Percentiles rank a stretch among this genome's conserved stretches.
phyloP scores from a whole-genome alignment of 2,329 filamentous ascomycete genomes.

The Claviceps cyperi region DNA sequence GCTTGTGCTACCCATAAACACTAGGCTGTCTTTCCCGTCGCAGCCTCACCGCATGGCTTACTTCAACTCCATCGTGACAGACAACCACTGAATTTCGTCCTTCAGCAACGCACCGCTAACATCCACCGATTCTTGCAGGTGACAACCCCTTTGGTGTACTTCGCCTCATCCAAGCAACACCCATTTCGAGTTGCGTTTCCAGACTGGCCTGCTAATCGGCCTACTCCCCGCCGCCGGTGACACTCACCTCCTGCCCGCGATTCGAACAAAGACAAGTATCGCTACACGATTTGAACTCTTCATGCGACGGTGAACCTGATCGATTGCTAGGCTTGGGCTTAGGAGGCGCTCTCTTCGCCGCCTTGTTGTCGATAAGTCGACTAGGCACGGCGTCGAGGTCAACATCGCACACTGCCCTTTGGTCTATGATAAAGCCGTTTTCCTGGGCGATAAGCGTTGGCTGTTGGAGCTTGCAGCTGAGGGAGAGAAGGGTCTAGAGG shows the following conservation, averaged over 20 bases:
- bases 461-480: slow-evolving; percentile 11
- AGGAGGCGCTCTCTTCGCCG: slow-evolving; percentile 19
- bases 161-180: background rate
- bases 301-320: slow-evolving; percentile 20
- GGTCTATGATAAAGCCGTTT: slow-evolving; percentile 16
- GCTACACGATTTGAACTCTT: background rate
- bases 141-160: background rate
- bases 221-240: background rate
- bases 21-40: background rate
- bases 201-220: background rate
- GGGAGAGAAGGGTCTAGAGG: slow-evolving; percentile 15
- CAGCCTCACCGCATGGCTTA: background rate
- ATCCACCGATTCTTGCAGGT: background rate
- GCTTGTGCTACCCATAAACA: background rate
- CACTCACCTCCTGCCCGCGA: background rate
- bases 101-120: background rate
- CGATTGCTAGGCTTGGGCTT: slow-evolving; percentile 13
- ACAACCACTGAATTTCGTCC: background rate
- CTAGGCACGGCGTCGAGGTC: slow-evolving; percentile 10
- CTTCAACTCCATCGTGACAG: slow-evolving; percentile 1
- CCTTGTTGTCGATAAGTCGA: slow-evolving; percentile 11
- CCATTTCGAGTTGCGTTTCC: background rate
- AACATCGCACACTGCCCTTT: slow-evolving; percentile 11
- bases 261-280: background rate
- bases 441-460: slow-evolving; percentile 4